Evolutionary conservation across 2,329 filamentous ascomycete species (phyloP).

Genomic region (Pyrenochaeta sp.): DNA sequence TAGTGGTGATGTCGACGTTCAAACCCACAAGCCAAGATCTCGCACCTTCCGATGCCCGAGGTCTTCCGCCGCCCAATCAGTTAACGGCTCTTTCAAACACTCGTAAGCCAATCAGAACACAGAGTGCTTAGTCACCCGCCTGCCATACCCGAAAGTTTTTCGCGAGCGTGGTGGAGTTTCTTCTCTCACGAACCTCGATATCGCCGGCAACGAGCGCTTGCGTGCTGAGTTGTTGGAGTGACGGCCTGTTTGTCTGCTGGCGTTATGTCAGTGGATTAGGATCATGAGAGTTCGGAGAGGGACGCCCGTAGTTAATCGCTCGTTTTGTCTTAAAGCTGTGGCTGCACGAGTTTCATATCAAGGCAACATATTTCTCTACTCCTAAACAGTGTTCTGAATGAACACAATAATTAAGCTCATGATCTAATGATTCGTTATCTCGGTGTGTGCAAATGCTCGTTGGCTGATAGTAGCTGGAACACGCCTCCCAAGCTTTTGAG

Average conservation of each 20-base stretch:
- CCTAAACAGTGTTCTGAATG: not conserved
- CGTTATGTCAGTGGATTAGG: conserved; percentile 51
- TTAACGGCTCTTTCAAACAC: conserved; percentile 4
- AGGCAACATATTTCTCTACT: conserved; percentile 52
- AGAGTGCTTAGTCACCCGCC: conserved; percentile 38
- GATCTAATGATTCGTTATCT: not conserved
- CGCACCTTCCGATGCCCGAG: conserved; percentile 36
- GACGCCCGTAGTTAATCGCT: conserved; percentile 64
- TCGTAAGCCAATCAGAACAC: conserved; percentile 38
- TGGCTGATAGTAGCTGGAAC: not conserved
- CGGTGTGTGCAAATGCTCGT: not conserved
- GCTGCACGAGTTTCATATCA: conserved; percentile 63
- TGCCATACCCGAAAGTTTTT: conserved; percentile 43
- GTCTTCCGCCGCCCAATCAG: conserved; percentile 18
- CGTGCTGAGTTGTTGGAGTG: conserved; percentile 48
- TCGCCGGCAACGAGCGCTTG: conserved; percentile 46
- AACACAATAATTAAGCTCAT: not conserved
- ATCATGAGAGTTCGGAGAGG: conserved; percentile 55
- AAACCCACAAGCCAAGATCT: conserved; percentile 26
- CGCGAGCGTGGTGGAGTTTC: conserved; percentile 26
- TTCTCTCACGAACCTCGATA: conserved; percentile 51
- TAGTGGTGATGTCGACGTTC: conserved; percentile 43
- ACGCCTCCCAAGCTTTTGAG: not conserved
- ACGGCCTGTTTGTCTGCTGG: conserved; percentile 46
- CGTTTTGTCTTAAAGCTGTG: conserved; percentile 52